phyloP scores from a whole-genome alignment of 768 basidiomycete species.

The Candolleomyces efflorescens region DNA sequence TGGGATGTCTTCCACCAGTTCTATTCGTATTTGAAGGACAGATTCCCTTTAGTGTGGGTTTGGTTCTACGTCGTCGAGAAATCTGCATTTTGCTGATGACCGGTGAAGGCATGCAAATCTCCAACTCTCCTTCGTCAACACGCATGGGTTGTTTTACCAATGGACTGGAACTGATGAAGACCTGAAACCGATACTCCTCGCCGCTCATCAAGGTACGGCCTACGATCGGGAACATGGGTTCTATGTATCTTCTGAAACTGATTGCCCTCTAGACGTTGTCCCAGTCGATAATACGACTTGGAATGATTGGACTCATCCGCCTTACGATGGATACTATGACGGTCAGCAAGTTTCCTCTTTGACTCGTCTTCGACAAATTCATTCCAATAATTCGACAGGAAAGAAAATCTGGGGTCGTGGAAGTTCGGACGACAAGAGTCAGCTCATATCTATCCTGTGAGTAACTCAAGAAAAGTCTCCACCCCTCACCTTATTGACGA shows the following conservation, averaged over 20 bases:
- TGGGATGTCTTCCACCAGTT: slow-evolving; percentile 24
- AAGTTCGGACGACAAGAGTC: slow-evolving; percentile 27
- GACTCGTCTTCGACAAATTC: neutral
- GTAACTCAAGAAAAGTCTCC: no score
- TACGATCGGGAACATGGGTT: slow-evolving; percentile 11
- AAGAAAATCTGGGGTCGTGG: slow-evolving; percentile 29
- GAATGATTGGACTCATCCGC: slow-evolving; percentile 25
- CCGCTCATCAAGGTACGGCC: slow-evolving; percentile 27
- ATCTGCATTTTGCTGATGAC: neutral
- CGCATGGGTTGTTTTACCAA: slow-evolving; percentile 1
- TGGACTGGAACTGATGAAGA: slow-evolving; percentile 12
- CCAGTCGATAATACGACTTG: slow-evolving; percentile 18
- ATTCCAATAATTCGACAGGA: slow-evolving; percentile 12
- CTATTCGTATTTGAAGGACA: slow-evolving; percentile 20
- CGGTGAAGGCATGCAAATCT: slow-evolving; percentile 15
- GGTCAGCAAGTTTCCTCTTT: neutral
- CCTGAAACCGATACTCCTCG: slow-evolving; percentile 25
- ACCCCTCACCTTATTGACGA: no score
- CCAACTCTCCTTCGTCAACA: slow-evolving; percentile 10
- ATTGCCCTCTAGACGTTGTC: slow-evolving; percentile 3
- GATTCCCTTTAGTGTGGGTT: slow-evolving; percentile 25
- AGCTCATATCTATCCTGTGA: slow-evolving; percentile 25
- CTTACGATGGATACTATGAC: slow-evolving; percentile 20
- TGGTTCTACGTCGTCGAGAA: neutral
- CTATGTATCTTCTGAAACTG: neutral